Evolutionary conservation across 495 filamentous ascomycete genomes (phyloP), one percentile per base, ranked within the genome.

Genomic region (Acidiella bohemica): DNA sequence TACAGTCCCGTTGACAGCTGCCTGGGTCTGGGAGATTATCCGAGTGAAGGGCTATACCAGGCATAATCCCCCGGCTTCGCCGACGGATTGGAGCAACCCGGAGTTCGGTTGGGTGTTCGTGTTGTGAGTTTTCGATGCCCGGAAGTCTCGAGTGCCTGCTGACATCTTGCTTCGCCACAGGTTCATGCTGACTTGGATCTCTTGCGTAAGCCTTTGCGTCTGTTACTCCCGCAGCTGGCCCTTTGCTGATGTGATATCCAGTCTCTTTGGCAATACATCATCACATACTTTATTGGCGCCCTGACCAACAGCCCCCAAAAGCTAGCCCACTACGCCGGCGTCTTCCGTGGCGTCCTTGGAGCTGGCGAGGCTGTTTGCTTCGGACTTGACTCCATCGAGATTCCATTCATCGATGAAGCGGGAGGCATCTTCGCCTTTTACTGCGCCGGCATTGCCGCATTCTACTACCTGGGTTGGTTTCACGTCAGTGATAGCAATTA

Each of bases 331-430:
- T 32, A 32, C 30, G 30, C 30, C 16, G 48, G 48, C 22, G 44
- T 51, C 25, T 51, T 47, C 25, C 25, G 25, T 7, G 49, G 49
- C 23, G 35, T 53, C 25, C 46, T 48, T 18, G 49, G 39, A 13
- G 49, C 46, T 21, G 46, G 45, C 12, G 49, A 53, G 32, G 39
- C 45, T 4, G 37, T 53, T 11, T 48, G 49, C 26, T 53, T 52
- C 36, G 49, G 49, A 5, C 39, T 52, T 18, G 44, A 52, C 28
- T 36, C 36, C 10, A 53, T 44, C 27, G 40, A 38, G 17, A 49
- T 45, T 21, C 41, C 39, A 2, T 53, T 33, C 36, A 21, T 53
- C 8, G 30, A 36, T n/a, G 40, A 45, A 22, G 31, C 49, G 5
- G 49, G 49, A 6, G 46, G 40, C 24, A 41, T 49, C 18, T 39